These are phyloP conservation scores for Davidsoniella virescens DNA, from an alignment of 2,329 filamentous ascomycete genomes.

Conservation along the genomic window DNA sequence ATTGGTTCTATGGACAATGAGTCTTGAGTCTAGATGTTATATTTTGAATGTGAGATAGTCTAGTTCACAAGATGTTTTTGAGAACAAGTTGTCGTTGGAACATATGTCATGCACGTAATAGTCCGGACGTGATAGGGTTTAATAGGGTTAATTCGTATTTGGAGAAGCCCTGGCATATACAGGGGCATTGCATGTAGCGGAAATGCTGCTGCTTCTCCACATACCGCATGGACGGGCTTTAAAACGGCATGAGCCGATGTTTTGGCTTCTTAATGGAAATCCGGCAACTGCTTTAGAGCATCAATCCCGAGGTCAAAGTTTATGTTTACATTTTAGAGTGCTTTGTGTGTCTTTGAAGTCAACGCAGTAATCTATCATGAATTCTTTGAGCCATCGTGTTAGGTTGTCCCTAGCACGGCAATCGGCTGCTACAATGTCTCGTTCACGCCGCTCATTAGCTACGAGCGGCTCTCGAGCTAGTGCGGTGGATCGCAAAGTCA, in stretches of 20 bases:
- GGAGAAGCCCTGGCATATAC: slow-evolving; percentile 4
- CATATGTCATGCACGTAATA: no score
- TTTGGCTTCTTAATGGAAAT: neutral
- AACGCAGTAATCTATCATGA: no score
- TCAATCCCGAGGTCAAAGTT: neutral
- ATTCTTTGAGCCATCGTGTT: no score
- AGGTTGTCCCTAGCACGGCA: neutral
- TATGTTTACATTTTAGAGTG: neutral
- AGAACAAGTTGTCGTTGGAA: no score
- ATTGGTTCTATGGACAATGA: no score
- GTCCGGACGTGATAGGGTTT: no score
- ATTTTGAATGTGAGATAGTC: no score
- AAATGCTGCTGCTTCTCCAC: slow-evolving; percentile 5
- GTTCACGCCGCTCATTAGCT: slow-evolving; percentile 6
- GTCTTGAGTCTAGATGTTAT: no score
- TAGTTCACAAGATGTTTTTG: no score
- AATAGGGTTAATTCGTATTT: neutral
- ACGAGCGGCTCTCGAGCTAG: slow-evolving; percentile 1
- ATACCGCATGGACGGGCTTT: neutral
- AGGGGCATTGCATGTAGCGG: slow-evolving; percentile 2
- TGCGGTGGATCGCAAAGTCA: slow-evolving; percentile 29
- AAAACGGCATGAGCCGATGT: neutral
- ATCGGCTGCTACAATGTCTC: neutral
- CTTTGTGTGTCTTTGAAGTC: no score
- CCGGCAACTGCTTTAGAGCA: neutral